Base-by-base conservation (phyloP, 1,284 basidiomycete species). In the Pascua guehoae region DNA sequence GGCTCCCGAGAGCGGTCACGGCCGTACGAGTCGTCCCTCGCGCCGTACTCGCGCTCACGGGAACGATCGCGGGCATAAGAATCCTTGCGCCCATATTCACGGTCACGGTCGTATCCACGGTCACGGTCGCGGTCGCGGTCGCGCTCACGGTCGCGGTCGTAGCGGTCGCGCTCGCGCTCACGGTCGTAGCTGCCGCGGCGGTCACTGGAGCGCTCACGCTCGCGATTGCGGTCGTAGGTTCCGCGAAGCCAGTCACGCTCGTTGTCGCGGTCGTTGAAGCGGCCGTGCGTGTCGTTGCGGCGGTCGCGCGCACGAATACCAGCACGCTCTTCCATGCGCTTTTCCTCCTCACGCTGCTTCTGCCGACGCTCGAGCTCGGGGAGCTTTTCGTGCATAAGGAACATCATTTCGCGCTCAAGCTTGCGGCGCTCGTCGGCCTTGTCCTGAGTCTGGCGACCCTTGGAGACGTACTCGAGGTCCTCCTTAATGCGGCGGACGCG, bases 301-400 rank as follows among this genome's bases (percentile, higher is more conserved):
- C 84, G 80, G 74, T 98, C 94, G 41, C 95, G 81, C 44, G 91
- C 88, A 48, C 88, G 80, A 8, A 83, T 79, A 80, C 88, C 88
- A 47, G 91, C 86, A 47, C 89, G 80, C 70, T 86, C 86, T 67
- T 95, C 89, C 66, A 84, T 81, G 63, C 87, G 84, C 71, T 82
- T 86, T 60, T 86, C 81, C 61, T 86, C 85, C 51, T 95, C 90
- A 47, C 89, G 80, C 24, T 86, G 86, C 69, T 91, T 85, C 59
- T 97, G 85, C 69, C 86, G 86, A 68, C 87, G 83, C 77, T 98
- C 93, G 12, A 98, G 83, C 63, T 91, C 89, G 0, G 95, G 96
- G 3, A 99, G 81, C 54, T 88, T 85, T 72, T 96, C 92, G 68
- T 98, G 92, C 85, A 91, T 86, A 49, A 99, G 80, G 55, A 83